A percentile compares a stretch with the other conserved stretches of the same genome.
Conservation (phyloP, 2,329 filamentous ascomycete genomes). For the Byssothecium circinans region DNA sequence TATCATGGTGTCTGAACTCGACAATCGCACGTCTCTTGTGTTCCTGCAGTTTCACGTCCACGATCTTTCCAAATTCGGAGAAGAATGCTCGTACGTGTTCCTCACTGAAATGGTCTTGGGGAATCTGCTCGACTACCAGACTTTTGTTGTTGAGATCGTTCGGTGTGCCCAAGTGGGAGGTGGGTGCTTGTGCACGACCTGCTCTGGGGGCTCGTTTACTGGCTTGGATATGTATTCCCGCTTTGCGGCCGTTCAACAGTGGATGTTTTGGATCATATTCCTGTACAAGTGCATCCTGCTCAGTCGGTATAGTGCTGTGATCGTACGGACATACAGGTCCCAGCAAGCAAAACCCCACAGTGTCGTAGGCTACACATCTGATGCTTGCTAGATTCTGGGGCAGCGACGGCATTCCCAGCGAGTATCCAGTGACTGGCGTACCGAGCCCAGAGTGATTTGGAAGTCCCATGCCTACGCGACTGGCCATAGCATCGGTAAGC, state of each 20-base stretch:
- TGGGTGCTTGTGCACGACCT: slow-evolving; percentile 50
- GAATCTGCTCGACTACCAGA: slow-evolving; percentile 77
- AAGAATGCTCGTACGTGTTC: slow-evolving; percentile 70
- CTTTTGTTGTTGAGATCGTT: slow-evolving; percentile 65
- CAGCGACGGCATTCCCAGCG: background rate
- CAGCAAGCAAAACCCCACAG: slow-evolving; percentile 70
- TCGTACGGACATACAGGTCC: slow-evolving; percentile 70
- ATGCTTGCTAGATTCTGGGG: slow-evolving; percentile 36
- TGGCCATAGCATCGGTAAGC: slow-evolving; percentile 63
- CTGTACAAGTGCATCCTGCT: slow-evolving; percentile 14
- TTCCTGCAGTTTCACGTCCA: slow-evolving; percentile 65
- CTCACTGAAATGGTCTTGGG: slow-evolving; percentile 69
- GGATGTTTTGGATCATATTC: slow-evolving; percentile 65
- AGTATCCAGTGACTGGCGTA: background rate
- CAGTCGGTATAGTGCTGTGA: slow-evolving; percentile 8
- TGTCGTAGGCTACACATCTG: slow-evolving; percentile 71
- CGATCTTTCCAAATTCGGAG: slow-evolving; percentile 67
- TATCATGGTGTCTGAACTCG: slow-evolving; percentile 66
- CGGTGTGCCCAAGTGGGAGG: slow-evolving; percentile 66
- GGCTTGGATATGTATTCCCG: background rate
- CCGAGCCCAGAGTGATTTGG: slow-evolving; percentile 24
- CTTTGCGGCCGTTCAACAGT: slow-evolving; percentile 35
- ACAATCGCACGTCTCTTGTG: slow-evolving; percentile 70
- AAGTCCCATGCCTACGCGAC: slow-evolving; percentile 45
- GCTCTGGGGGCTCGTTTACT: slow-evolving; percentile 28